phyloP scores from a whole-genome alignment of 2,329 filamentous ascomycete species.

The Alternaria sp. region DNA sequence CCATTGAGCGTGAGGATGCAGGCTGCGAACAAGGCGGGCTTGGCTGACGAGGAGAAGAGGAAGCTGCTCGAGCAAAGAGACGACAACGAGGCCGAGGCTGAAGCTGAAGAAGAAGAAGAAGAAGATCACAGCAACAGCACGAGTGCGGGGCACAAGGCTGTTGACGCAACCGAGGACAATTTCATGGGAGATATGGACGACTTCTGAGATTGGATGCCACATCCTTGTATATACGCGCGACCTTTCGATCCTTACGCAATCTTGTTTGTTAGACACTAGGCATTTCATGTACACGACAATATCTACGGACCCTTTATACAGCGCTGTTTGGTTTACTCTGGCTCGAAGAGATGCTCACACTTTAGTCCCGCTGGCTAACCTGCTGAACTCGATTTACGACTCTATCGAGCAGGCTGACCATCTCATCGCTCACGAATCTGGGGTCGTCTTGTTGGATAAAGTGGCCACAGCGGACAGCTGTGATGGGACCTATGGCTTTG shows the following conservation, averaged over 20 bases:
- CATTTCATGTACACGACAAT: not conserved
- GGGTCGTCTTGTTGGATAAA: constrained; percentile 64
- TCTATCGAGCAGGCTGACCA: constrained; percentile 42
- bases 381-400: constrained; percentile 46
- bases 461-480: constrained; percentile 59
- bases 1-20: constrained; percentile 45
- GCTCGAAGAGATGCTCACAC: not conserved
- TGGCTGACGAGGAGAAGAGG: constrained; percentile 32
- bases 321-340: not conserved
- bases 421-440: constrained; percentile 42
- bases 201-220: constrained; percentile 23
- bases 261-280: not conserved
- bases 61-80: constrained; percentile 16
- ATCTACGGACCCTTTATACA: not conserved
- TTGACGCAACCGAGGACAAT: constrained; percentile 1
- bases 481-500: constrained; percentile 53
- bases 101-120: not conserved
- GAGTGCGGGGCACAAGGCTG: not conserved
- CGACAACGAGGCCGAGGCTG: constrained; percentile 9
- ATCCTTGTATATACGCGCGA: constrained; percentile 13
- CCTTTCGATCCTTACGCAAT: not conserved
- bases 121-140: not conserved
- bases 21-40: constrained; percentile 39
- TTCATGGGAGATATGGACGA: constrained; percentile 44
- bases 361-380: constrained; percentile 33